These are phyloP conservation scores for Geosmithia flava DNA, from an alignment of 2,329 filamentous ascomycete genomes.

Conservation along the genomic window DNA sequence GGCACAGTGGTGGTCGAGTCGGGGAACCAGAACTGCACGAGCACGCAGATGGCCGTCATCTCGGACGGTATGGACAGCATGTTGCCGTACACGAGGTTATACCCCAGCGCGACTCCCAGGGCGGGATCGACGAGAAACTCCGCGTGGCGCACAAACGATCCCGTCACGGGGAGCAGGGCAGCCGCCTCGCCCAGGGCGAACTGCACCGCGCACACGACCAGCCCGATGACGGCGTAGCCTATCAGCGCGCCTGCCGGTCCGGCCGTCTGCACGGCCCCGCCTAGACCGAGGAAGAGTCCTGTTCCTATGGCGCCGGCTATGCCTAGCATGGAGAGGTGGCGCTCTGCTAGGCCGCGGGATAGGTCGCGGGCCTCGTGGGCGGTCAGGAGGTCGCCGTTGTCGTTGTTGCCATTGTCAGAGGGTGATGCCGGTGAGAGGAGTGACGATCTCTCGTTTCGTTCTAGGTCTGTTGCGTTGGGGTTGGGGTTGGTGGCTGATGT, in stretches of 20 bases:
- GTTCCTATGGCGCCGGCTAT: conserved; percentile 51
- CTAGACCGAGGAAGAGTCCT: conserved; percentile 47
- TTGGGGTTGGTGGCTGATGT: too few relatives aligned
- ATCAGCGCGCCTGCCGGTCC: conserved; percentile 34
- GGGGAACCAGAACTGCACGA: conserved; percentile 53
- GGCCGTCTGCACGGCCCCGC: conserved; percentile 36
- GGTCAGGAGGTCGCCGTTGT: conserved; percentile 31
- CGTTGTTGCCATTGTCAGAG: neutral
- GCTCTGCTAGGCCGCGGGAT: conserved; percentile 11
- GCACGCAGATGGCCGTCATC: conserved; percentile 48
- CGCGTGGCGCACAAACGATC: conserved; percentile 47
- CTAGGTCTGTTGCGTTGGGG: too few relatives aligned
- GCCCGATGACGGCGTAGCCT: conserved; percentile 42
- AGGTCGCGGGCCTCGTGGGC: conserved; percentile 30
- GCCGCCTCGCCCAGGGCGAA: conserved; percentile 48
- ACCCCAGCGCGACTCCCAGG: conserved; percentile 40
- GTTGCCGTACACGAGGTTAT: conserved; percentile 44
- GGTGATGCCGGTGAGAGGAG: conserved; percentile 16
- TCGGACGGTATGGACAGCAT: conserved; percentile 43
- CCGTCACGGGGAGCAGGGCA: conserved; percentile 48
- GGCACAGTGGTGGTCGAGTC: conserved; percentile 27
- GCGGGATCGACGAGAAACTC: conserved; percentile 50
- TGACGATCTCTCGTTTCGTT: conserved; percentile 5
- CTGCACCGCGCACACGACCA: conserved; percentile 44
- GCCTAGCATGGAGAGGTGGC: conserved; percentile 43